phyloP scores from a whole-genome alignment of 495 filamentous ascomycete species.

The Lasiosphaeris hirsuta region DNA sequence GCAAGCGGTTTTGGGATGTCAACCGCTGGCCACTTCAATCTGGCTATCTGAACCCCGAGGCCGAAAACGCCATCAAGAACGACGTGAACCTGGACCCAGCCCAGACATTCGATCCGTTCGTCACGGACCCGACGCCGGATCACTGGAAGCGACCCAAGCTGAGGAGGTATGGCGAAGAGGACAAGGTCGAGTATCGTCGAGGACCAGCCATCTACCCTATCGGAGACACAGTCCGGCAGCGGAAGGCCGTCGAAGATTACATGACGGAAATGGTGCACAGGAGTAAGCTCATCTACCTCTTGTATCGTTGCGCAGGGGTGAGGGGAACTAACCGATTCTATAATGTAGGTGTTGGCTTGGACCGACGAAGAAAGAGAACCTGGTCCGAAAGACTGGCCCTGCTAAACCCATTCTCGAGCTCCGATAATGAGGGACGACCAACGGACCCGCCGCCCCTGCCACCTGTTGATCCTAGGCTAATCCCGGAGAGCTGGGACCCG shows the following conservation, averaged over 20 bases:
- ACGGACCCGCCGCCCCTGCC: neutral
- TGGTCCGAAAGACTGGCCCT: too few species aligned
- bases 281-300: too few species aligned
- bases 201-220: conserved; percentile 24
- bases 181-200: conserved; percentile 10
- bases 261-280: conserved; percentile 1
- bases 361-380: too few species aligned
- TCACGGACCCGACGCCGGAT: conserved; percentile 14
- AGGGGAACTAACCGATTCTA: too few species aligned
- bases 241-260: conserved; percentile 13
- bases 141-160: conserved; percentile 20
- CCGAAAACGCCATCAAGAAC: neutral
- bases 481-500: conserved; percentile 18
- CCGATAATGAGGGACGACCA: too few species aligned
- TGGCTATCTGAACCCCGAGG: conserved; percentile 6
- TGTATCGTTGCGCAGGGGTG: too few species aligned
- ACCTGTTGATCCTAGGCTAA: neutral
- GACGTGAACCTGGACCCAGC: conserved; percentile 17
- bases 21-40: conserved; percentile 25
- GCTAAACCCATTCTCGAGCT: too few species aligned
- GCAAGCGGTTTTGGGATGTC: conserved; percentile 20
- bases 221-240: conserved; percentile 26
- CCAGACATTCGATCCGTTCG: conserved; percentile 15
- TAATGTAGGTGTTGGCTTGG: too few species aligned
- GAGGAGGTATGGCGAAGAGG: conserved; percentile 16